phyloP scores from a whole-genome alignment of 2,329 filamentous ascomycete species.

The Fusarium agapanthi region DNA sequence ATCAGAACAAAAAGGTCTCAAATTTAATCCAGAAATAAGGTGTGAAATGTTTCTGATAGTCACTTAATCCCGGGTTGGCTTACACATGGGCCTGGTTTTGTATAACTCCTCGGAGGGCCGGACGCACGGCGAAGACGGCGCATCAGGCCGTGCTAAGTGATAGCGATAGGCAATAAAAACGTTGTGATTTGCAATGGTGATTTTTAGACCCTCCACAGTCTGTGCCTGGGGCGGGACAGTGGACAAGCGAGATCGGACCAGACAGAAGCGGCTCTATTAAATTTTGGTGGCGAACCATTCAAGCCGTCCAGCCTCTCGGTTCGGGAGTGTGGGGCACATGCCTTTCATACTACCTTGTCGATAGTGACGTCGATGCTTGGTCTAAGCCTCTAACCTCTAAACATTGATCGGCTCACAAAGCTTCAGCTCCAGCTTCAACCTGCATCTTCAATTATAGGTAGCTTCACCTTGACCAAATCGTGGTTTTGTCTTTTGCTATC shows the following conservation, averaged over 20 bases:
- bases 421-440: not conserved
- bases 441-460: not conserved
- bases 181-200: slow-evolving; percentile 47
- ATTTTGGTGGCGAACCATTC: slow-evolving; percentile 10
- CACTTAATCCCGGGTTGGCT: not conserved
- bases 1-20: not conserved
- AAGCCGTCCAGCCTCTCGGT: not conserved
- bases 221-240: not conserved
- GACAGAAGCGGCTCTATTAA: slow-evolving; percentile 1
- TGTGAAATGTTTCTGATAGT: not conserved
- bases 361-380: slow-evolving; percentile 23
- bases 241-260: slow-evolving; percentile 36
- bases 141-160: slow-evolving; percentile 16
- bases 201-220: slow-evolving; percentile 2
- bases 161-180: slow-evolving; percentile 43
- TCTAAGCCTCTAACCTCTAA: not conserved
- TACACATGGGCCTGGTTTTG: slow-evolving; percentile 7
- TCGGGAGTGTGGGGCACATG: slow-evolving; percentile 9
- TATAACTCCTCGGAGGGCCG: slow-evolving; percentile 37
- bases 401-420: not conserved
- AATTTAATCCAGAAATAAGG: slow-evolving; percentile 3
- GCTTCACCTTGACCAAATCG: not conserved
- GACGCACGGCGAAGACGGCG: slow-evolving; percentile 20
- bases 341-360: not conserved
- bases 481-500: not conserved